A percentile compares a stretch with the other conserved stretches of the same genome.
Conservation (phyloP, 1,284 basidiomycete genomes). For the Leccinum angustisporum region DNA sequence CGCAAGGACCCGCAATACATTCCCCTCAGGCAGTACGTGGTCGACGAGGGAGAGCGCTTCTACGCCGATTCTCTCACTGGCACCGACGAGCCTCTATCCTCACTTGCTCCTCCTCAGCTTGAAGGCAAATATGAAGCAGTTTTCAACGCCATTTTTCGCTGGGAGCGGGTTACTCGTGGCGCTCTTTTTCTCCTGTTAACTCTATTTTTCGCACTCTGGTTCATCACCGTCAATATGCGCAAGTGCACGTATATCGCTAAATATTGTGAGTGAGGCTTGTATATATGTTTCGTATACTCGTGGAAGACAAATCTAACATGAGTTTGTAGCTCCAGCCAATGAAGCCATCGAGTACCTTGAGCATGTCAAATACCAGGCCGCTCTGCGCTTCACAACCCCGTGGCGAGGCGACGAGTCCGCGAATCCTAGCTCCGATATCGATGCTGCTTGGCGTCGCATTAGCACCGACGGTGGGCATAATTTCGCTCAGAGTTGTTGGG, state of each 20-base stretch:
- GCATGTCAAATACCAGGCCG: slow-evolving; percentile 1
- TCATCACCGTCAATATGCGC: background rate
- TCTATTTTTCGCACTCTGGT: slow-evolving; percentile 8
- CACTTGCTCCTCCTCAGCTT: background rate
- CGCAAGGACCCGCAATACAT: background rate
- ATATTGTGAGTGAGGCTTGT: background rate
- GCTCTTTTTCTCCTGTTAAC: background rate
- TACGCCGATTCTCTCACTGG: background rate
- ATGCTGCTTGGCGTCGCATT: slow-evolving; percentile 11
- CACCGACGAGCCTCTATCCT: background rate
- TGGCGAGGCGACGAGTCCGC: slow-evolving; percentile 7
- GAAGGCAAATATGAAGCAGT: background rate
- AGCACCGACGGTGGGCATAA: slow-evolving; percentile 1
- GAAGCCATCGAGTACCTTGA: slow-evolving; percentile 11
- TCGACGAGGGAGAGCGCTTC: background rate
- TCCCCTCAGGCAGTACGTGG: slow-evolving; percentile 1
- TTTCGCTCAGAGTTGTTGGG: background rate
- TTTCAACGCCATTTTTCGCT: background rate
- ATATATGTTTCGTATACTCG: background rate
- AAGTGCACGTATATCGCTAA: slow-evolving; percentile 3
- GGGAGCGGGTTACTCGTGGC: slow-evolving; percentile 5
- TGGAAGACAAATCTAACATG: too few relatives aligned
- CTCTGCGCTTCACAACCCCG: background rate
- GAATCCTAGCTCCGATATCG: slow-evolving; percentile 9
- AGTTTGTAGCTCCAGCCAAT: slow-evolving; percentile 6